These are phyloP conservation scores for Ceratobasidium sp. DNA, from an alignment of 1,284 basidiomycete species.

Conservation along the genomic window DNA sequence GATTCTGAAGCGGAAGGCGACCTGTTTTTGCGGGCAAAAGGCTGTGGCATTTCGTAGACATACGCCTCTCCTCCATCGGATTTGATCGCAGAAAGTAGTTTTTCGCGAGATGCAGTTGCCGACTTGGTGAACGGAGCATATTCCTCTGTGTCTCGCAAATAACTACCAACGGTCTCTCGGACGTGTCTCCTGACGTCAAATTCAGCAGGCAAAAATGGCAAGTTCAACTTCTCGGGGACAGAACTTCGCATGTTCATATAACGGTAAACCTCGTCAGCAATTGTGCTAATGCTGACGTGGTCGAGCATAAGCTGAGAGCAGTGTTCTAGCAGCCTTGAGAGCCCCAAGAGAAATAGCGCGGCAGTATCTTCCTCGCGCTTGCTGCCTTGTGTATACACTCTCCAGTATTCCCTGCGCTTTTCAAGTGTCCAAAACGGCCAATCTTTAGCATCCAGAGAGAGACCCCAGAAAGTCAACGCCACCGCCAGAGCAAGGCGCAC, in stretches of 20 bases:
- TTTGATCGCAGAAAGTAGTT: background rate
- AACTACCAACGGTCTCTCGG: slow-evolving; percentile 6
- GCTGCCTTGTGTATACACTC: background rate
- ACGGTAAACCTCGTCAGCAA: slow-evolving; percentile 10
- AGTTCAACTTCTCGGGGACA: background rate
- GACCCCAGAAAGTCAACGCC: slow-evolving; percentile 17
- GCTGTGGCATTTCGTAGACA: slow-evolving; percentile 11
- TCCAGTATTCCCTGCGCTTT: slow-evolving; percentile 1
- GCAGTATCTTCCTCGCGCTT: background rate
- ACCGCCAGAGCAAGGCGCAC: slow-evolving; percentile 1
- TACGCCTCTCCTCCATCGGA: slow-evolving; percentile 27
- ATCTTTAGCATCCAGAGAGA: slow-evolving; percentile 1
- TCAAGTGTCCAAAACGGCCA: slow-evolving; percentile 19
- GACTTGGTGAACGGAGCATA: slow-evolving; percentile 19
- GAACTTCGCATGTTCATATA: background rate
- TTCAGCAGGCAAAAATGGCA: background rate
- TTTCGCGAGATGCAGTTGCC: slow-evolving; percentile 1
- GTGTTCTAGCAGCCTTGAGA: slow-evolving; percentile 11
- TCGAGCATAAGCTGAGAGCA: slow-evolving; percentile 13
- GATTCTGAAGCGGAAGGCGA: too few species aligned
- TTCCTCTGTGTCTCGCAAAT: slow-evolving; percentile 10
- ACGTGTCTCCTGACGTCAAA: slow-evolving; percentile 31
- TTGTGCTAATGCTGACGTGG: slow-evolving; percentile 22
- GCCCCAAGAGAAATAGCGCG: slow-evolving; percentile 3
- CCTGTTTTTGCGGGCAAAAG: slow-evolving; percentile 6